phyloP scores from a whole-genome alignment of 179 eudicot species.

The Pouteria campechiana region DNA sequence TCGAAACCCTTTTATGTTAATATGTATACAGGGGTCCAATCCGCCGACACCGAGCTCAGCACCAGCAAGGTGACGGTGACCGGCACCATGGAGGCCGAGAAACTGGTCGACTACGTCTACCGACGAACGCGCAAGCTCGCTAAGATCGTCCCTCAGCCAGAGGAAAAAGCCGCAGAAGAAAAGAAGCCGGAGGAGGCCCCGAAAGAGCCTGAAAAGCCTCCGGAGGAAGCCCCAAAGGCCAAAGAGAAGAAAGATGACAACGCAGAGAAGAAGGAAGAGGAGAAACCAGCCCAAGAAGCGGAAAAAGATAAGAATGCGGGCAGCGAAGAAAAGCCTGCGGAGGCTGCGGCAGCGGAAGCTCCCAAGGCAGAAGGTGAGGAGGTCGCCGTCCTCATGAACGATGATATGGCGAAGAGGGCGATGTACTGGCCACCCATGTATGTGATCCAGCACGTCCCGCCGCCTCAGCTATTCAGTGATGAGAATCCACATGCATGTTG shows the following conservation, averaged over 20 bases:
- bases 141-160: slow-evolving; percentile 68
- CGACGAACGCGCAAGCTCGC: slow-evolving; percentile 86
- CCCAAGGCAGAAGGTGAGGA: neutral
- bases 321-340: slow-evolving; percentile 5
- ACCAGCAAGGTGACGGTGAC: slow-evolving; percentile 73
- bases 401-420: slow-evolving; percentile 8
- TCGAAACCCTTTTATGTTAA: neutral
- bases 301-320: slow-evolving; percentile 23
- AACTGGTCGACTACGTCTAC: slow-evolving; percentile 75
- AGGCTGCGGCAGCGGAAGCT: slow-evolving; percentile 2
- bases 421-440: slow-evolving; percentile 45
- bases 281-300: slow-evolving; percentile 9
- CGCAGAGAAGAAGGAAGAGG: slow-evolving; percentile 8
- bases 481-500: slow-evolving; percentile 89
- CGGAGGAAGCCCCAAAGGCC: slow-evolving; percentile 32
- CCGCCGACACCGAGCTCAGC: slow-evolving; percentile 64
- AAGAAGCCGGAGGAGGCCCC: slow-evolving; percentile 27
- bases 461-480: slow-evolving; percentile 83
- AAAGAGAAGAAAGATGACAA: slow-evolving; percentile 19
- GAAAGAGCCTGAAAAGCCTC: slow-evolving; percentile 23
- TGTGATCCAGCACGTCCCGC: slow-evolving; percentile 66
- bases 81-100: slow-evolving; percentile 77
- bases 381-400: slow-evolving; percentile 6
- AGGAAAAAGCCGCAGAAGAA: slow-evolving; percentile 30
- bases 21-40: slow-evolving; percentile 56